Evolutionary conservation across 495 filamentous ascomycete genomes (phyloP).

Genomic region (Penicillium soppii): DNA sequence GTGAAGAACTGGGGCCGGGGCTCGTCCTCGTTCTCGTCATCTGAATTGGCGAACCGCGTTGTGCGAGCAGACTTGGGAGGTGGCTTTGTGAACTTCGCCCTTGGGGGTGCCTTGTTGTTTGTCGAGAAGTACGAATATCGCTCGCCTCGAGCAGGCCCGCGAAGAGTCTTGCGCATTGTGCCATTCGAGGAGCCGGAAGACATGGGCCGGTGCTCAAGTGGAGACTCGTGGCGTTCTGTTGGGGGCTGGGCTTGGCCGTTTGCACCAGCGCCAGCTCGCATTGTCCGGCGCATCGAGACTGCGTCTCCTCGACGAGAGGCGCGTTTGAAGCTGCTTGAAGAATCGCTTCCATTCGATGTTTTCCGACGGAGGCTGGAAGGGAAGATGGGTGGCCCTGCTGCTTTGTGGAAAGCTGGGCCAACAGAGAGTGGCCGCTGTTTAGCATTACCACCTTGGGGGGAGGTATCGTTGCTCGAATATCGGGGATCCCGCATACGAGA

Average conservation of each 20-base stretch:
- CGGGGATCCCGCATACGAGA: conserved; percentile 15
- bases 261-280: conserved; percentile 40
- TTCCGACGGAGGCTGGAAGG: conserved; percentile 26
- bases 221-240: conserved; percentile 29
- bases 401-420: conserved; percentile 20
- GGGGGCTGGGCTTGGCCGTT: conserved; percentile 19
- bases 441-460: conserved; percentile 6
- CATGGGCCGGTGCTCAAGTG: conserved; percentile 29
- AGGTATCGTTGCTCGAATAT: conserved; percentile 3
- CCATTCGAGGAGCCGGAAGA: conserved; percentile 33
- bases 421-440: conserved; percentile 29
- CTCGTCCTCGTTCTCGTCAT: conserved; percentile 61
- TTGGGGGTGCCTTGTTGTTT: conserved; percentile 39
- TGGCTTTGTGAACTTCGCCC: conserved; percentile 31
- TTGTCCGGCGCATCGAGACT: conserved; percentile 55
- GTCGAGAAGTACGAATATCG: conserved; percentile 49
- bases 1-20: conserved; percentile 42
- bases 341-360: conserved; percentile 56
- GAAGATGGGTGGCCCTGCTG: not conserved
- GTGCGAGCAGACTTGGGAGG: conserved; percentile 11
- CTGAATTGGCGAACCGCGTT: conserved; percentile 65
- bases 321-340: conserved; percentile 62
- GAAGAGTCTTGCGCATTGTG: conserved; percentile 52
- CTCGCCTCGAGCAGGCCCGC: conserved; percentile 33
- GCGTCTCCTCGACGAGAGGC: conserved; percentile 34